phyloP scores from a whole-genome alignment of 768 basidiomycete species.

The Trichaptum fuscoviolaceum region DNA sequence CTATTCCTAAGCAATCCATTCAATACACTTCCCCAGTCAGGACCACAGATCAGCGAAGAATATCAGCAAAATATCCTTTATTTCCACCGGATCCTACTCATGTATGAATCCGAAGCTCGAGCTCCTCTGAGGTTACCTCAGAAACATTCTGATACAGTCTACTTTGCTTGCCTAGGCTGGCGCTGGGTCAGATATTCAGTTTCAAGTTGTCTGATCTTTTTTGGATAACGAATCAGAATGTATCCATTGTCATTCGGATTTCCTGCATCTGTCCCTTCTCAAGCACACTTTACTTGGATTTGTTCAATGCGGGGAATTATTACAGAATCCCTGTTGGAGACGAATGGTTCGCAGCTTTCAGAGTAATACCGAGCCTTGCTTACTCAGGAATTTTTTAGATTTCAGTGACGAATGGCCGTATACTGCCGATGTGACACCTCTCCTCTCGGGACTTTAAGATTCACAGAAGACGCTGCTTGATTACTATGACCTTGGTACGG shows the following conservation, averaged over 20 bases:
- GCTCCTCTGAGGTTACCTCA: no score
- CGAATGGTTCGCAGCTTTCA: constrained; percentile 37
- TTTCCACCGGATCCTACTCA: no score
- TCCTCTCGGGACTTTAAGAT: constrained; percentile 24
- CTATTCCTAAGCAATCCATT: no score
- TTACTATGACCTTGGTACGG: constrained; percentile 53
- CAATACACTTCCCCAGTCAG: no score
- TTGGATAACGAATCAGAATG: constrained; percentile 53
- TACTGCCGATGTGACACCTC: constrained; percentile 46
- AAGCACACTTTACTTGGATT: constrained; percentile 51
- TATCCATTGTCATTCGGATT: constrained; percentile 47
- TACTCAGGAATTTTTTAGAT: constrained; percentile 26
- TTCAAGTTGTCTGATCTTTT: constrained; percentile 40
- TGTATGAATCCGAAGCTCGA: no score
- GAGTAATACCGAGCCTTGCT: constrained; percentile 1
- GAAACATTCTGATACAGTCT: no score
- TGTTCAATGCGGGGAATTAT: constrained; percentile 47
- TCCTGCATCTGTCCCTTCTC: constrained; percentile 47
- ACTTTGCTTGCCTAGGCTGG: constrained; percentile 14
- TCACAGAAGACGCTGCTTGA: constrained; percentile 36
- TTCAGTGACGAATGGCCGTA: constrained; percentile 59
- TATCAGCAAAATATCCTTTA: no score
- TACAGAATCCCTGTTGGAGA: constrained; percentile 45
- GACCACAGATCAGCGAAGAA: no score
- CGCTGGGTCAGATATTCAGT: constrained; percentile 29